Conservation (phyloP, 192 early-diverging fungal genomes). For the Podila epicladia region DNA sequence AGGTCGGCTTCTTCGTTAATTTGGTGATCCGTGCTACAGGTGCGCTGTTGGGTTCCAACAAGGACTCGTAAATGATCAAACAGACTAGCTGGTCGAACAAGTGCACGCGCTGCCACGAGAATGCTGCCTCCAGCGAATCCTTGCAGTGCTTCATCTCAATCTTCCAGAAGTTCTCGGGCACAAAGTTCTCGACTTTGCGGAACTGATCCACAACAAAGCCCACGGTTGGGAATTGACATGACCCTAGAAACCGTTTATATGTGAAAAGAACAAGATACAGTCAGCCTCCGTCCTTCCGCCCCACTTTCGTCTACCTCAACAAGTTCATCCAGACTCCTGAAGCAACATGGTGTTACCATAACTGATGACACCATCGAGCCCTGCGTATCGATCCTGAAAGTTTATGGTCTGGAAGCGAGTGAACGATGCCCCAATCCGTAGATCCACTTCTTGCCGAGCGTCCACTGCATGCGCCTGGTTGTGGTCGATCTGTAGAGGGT, state of each 20-base stretch:
- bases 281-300: background rate
- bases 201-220: slow-evolving; percentile 96
- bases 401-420: slow-evolving; percentile 91
- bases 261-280: background rate
- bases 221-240: slow-evolving; percentile 96
- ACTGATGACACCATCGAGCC: slow-evolving; percentile 71
- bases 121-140: slow-evolving; percentile 61
- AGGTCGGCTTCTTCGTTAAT: slow-evolving; percentile 70
- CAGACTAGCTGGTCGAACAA: slow-evolving; percentile 82
- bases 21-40: slow-evolving; percentile 64
- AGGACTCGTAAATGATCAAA: slow-evolving; percentile 78
- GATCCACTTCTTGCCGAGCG: slow-evolving; percentile 88
- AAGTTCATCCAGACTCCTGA: background rate
- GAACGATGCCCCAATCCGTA: slow-evolving; percentile 91
- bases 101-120: slow-evolving; percentile 78
- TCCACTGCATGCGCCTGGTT: slow-evolving; percentile 82
- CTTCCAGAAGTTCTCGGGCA: slow-evolving; percentile 92
- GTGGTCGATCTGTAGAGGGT: slow-evolving; percentile 78
- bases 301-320: background rate
- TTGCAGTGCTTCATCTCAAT: slow-evolving; percentile 71
- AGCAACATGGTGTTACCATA: slow-evolving; percentile 66
- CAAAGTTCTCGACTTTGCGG: slow-evolving; percentile 77
- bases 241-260: slow-evolving; percentile 57
- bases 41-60: slow-evolving; percentile 59
- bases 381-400: slow-evolving; percentile 65